A percentile compares a stretch with the other conserved stretches of the same genome.
These are phyloP conservation scores for Piper longum DNA, from an alignment of 164 flowering plant genomes.

Conservation along the genomic window DNA sequence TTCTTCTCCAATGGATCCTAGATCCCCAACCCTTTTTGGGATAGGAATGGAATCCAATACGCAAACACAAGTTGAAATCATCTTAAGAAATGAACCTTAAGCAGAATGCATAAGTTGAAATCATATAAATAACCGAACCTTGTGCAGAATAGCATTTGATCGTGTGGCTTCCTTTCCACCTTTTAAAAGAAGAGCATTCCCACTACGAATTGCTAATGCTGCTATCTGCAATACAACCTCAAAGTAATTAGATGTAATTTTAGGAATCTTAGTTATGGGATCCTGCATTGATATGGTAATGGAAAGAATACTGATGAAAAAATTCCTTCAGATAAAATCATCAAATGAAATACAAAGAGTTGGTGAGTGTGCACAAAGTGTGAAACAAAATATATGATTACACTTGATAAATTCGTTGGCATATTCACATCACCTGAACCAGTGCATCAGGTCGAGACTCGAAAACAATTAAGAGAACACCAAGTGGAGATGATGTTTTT, in stretches of 20 bases:
- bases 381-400: too few species aligned
- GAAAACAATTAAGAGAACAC: constrained; percentile 91
- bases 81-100: not conserved
- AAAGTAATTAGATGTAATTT: too few species aligned
- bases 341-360: too few species aligned
- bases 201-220: constrained; percentile 85
- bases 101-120: not conserved
- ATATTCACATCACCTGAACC: constrained; percentile 55
- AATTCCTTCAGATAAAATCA: too few species aligned
- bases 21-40: too few species aligned
- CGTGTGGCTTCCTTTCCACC: constrained; percentile 96
- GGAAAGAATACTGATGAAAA: too few species aligned
- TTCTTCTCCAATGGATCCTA: too few species aligned
- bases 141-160: constrained; percentile 81
- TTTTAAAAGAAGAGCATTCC: constrained; percentile 92
- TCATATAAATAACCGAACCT: constrained; percentile 29
- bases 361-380: too few species aligned
- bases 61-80: too few species aligned
- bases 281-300: too few species aligned
- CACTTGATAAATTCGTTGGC: not conserved
- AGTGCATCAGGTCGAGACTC: constrained; percentile 99
- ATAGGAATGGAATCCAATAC: too few species aligned
- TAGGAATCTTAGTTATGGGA: too few species aligned
- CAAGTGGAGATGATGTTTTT: constrained; percentile 81
- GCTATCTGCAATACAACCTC: constrained; percentile 48